A percentile compares a stretch with the other conserved stretches of the same genome.
These are phyloP conservation scores for Grosmannia huntii DNA, from an alignment of 2,329 filamentous ascomycete genomes.

Conservation along the genomic window DNA sequence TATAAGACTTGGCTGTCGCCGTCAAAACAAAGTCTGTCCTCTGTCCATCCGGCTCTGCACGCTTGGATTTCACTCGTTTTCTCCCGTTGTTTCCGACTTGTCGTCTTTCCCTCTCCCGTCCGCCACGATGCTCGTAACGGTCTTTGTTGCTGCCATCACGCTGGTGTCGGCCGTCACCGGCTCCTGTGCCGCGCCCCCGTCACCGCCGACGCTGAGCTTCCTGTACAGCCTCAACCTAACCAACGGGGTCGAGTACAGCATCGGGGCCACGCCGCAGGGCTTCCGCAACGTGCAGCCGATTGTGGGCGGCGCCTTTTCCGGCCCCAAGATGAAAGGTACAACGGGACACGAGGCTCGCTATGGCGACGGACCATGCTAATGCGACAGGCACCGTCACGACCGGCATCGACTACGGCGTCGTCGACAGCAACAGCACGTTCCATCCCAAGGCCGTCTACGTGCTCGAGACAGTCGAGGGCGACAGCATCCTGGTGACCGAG, in stretches of 20 bases:
- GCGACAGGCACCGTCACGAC: constrained; percentile 16
- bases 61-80: too few species aligned
- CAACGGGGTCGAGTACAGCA: constrained; percentile 8
- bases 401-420: constrained; percentile 25
- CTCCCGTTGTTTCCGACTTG: too few species aligned
- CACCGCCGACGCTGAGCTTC: constrained; percentile 13
- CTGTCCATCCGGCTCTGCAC: background rate
- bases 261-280: constrained; percentile 16
- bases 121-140: background rate
- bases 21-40: too few species aligned
- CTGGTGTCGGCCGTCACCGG: background rate
- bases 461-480: constrained; percentile 25
- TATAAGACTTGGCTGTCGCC: too few species aligned
- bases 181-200: constrained; percentile 3
- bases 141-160: background rate
- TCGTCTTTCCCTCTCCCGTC: background rate
- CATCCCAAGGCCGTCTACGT: constrained; percentile 26
- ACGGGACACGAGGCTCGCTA: too few species aligned
- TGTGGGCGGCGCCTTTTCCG: constrained; percentile 22
- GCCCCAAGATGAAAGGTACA: constrained; percentile 19
- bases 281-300: constrained; percentile 20
- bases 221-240: constrained; percentile 18
- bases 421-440: constrained; percentile 22
- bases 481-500: constrained; percentile 24
- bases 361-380: background rate